Percentiles rank a stretch among this genome's conserved stretches.
Conservation (phyloP, 2,329 filamentous ascomycete genomes). For the Colletotrichum phormii region DNA sequence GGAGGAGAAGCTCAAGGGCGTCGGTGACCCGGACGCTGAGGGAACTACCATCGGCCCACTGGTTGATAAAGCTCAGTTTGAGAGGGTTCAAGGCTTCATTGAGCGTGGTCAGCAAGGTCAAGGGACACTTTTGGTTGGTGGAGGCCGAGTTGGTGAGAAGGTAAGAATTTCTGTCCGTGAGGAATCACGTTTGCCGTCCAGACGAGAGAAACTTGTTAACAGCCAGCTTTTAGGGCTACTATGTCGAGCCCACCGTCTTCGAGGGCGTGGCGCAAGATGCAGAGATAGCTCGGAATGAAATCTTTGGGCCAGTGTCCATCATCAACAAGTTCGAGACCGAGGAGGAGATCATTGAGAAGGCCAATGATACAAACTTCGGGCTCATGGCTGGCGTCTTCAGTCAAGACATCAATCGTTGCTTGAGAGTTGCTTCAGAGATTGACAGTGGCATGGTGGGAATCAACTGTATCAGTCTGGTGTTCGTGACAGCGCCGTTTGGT, state of each 20-base stretch:
- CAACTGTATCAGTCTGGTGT: slow-evolving; percentile 59
- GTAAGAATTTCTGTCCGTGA: slow-evolving; percentile 36
- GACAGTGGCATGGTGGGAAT: slow-evolving; percentile 79
- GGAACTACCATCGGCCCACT: slow-evolving; percentile 70
- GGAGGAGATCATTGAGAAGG: slow-evolving; percentile 64
- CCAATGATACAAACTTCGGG: slow-evolving; percentile 64
- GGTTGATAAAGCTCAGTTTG: slow-evolving; percentile 60
- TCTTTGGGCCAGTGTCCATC: slow-evolving; percentile 69
- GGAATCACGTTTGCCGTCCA: background rate
- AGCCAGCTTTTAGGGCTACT: slow-evolving; percentile 48
- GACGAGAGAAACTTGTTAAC: background rate
- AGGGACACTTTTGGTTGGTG: slow-evolving; percentile 52
- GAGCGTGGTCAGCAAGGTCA: slow-evolving; percentile 50
- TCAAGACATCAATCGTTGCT: slow-evolving; percentile 71
- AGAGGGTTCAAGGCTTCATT: slow-evolving; percentile 58
- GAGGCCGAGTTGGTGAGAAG: slow-evolving; percentile 51
- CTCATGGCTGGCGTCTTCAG: slow-evolving; percentile 66
- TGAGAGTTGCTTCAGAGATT: slow-evolving; percentile 64
- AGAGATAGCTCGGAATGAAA: slow-evolving; percentile 63
- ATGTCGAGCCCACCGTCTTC: slow-evolving; percentile 60
- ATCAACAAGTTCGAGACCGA: slow-evolving; percentile 67
- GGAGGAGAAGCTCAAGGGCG: slow-evolving; percentile 62
- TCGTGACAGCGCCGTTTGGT: slow-evolving; percentile 58
- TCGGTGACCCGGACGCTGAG: slow-evolving; percentile 71
- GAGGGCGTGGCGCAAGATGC: slow-evolving; percentile 53